Evolutionary conservation across 2,329 filamentous ascomycete species (phyloP).

Genomic region (Blumeriella jaapii): DNA sequence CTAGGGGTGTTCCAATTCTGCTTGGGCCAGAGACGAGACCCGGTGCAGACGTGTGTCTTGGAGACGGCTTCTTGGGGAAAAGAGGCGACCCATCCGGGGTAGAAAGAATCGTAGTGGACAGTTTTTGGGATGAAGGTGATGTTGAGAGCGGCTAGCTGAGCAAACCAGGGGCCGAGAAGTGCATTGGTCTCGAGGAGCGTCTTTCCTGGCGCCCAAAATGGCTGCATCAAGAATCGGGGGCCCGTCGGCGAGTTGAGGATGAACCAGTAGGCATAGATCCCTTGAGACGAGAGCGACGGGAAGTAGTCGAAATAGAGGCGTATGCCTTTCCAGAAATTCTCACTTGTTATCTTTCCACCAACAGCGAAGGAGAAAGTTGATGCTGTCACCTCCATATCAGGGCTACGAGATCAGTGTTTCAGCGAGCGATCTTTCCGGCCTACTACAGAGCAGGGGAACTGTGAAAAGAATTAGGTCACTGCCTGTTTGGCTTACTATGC

Average conservation of each 20-base stretch:
- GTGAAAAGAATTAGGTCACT: no score
- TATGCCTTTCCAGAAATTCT: constrained; percentile 38
- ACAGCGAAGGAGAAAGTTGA: constrained; percentile 36
- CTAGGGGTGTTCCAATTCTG: constrained; percentile 27
- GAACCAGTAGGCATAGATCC: constrained; percentile 21
- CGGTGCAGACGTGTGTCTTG: constrained; percentile 25
- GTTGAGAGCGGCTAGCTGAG: constrained; percentile 26
- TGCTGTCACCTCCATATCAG: constrained; percentile 29
- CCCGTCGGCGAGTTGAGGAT: constrained; percentile 25
- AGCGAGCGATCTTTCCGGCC: no score
- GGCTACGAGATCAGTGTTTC: no score
- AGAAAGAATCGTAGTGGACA: constrained; percentile 9
- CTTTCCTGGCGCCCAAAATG: constrained; percentile 25
- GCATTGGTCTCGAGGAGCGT: constrained; percentile 20
- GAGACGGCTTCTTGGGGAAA: constrained; percentile 31
- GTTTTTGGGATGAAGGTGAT: constrained; percentile 18
- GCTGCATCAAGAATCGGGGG: constrained; percentile 27
- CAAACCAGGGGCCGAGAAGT: constrained; percentile 29
- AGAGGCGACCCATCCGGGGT: constrained; percentile 28
- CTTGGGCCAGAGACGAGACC: constrained; percentile 32
- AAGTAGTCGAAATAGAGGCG: constrained; percentile 37
- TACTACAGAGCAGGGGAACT: no score
- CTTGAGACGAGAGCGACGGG: constrained; percentile 28
- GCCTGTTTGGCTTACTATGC: no score
- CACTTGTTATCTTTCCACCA: constrained; percentile 34